Evolutionary conservation across 805 yeast species (phyloP).

Genomic region (Ogataea pilisensis): DNA sequence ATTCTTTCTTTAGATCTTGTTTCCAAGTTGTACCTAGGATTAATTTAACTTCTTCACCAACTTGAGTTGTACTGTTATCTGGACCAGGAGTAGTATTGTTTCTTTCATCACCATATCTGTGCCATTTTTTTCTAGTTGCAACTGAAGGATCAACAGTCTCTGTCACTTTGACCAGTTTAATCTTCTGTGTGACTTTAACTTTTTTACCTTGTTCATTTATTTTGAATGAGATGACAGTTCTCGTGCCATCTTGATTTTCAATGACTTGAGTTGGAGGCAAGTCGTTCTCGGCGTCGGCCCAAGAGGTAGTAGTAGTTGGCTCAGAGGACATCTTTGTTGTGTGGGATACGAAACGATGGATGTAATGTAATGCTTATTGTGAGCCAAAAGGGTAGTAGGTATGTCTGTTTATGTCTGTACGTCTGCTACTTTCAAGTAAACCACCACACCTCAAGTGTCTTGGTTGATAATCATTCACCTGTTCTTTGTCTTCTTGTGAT

Average conservation of each 20-base stretch:
- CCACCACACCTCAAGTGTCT: too few relatives aligned
- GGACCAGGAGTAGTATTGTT: constrained; percentile 74
- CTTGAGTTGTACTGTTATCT: constrained; percentile 79
- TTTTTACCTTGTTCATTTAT: constrained; percentile 75
- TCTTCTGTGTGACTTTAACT: constrained; percentile 81
- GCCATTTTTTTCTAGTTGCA: constrained; percentile 87
- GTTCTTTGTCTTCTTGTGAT: too few relatives aligned
- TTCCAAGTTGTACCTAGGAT: constrained; percentile 75
- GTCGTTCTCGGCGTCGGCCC: constrained; percentile 71
- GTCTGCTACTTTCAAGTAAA: too few relatives aligned
- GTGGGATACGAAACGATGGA: too few relatives aligned
- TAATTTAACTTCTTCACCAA: constrained; percentile 79
- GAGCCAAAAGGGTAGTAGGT: too few relatives aligned
- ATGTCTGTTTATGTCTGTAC: too few relatives aligned
- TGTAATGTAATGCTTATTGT: too few relatives aligned
- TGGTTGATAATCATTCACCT: too few relatives aligned
- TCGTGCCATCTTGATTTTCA: constrained; percentile 82
- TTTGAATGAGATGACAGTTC: constrained; percentile 76
- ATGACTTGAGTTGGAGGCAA: constrained; percentile 72
- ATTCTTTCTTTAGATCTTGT: constrained; percentile 70
- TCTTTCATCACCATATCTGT: constrained; percentile 79
- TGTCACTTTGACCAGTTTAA: constrained; percentile 69
- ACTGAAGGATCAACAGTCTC: constrained; percentile 81
- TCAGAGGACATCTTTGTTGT: constrained; percentile 3
- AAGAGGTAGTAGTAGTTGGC: constrained; percentile 32